A percentile compares a stretch with the other conserved stretches of the same genome.
These are phyloP conservation scores for Russula earlei DNA, from an alignment of 768 basidiomycete genomes.

Conservation along the genomic window DNA sequence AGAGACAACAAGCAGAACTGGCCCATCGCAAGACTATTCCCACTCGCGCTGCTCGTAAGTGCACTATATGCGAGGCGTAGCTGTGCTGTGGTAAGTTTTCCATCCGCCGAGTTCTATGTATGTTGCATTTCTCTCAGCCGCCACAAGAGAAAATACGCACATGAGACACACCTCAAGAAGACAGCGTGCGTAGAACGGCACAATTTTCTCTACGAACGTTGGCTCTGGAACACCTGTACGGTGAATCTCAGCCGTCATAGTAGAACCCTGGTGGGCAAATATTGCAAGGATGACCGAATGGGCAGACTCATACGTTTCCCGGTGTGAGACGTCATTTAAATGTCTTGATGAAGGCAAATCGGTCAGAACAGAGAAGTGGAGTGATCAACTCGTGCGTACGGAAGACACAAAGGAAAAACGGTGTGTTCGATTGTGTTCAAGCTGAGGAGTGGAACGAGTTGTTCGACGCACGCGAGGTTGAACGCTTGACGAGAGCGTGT, in stretches of 20 bases:
- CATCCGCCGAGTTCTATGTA: conserved; percentile 52
- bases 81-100: conserved; percentile 51
- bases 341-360: conserved; percentile 34
- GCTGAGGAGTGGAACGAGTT: conserved; percentile 55
- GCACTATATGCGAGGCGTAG: conserved; percentile 68
- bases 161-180: conserved; percentile 51
- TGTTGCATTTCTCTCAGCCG: background rate
- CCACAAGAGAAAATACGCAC: background rate
- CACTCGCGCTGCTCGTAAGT: conserved; percentile 51
- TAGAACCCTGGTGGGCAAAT: conserved; percentile 32
- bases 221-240: background rate
- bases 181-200: conserved; percentile 66
- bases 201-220: conserved; percentile 43
- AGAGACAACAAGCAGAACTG: conserved; percentile 49
- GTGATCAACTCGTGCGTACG: conserved; percentile 37
- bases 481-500: conserved; percentile 35
- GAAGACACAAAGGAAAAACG: conserved; percentile 53
- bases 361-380: conserved; percentile 6
- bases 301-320: conserved; percentile 78
- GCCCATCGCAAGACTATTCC: conserved; percentile 36
- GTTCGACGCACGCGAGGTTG: conserved; percentile 66
- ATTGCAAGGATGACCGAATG: conserved; percentile 77
- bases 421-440: conserved; percentile 42
- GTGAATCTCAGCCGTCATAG: background rate
- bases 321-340: conserved; percentile 45